phyloP scores from a whole-genome alignment of 1,284 basidiomycete genomes.

The Pulchroboletus neoregius region DNA sequence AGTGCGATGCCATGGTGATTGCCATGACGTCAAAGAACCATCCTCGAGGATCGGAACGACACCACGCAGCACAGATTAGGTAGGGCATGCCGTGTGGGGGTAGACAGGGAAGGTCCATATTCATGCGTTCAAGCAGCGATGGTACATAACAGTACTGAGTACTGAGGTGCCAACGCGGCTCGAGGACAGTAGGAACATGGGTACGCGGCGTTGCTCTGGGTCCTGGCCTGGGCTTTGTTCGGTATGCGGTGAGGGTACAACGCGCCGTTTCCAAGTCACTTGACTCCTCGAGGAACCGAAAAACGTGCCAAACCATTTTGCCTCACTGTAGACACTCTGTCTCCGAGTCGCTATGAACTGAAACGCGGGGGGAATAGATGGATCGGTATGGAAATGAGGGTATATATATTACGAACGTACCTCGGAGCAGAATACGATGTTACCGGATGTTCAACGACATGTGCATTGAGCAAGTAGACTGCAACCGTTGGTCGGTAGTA shows the following conservation, averaged over 20 bases:
- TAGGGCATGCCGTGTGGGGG: background rate
- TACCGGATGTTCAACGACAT: background rate
- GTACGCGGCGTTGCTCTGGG: background rate
- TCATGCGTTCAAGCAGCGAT: too few species aligned
- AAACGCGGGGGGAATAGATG: background rate
- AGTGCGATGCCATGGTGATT: background rate
- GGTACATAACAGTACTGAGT: too few species aligned
- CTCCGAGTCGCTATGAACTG: background rate
- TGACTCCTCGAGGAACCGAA: too few species aligned
- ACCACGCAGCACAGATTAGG: background rate
- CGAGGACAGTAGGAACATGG: background rate
- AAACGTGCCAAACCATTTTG: too few species aligned
- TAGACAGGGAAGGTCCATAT: too few species aligned
- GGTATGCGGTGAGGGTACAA: too few species aligned
- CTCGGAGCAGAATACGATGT: background rate
- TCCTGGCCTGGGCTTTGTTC: too few species aligned
- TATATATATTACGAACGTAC: background rate
- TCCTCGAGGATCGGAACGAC: background rate
- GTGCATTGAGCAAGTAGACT: too few species aligned
- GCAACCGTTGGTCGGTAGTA: background rate
- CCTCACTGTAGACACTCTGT: background rate
- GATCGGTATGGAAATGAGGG: background rate
- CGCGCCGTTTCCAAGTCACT: too few species aligned
- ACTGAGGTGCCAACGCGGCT: background rate
- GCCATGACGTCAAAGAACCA: background rate